These are phyloP conservation scores for Teunomyces cretensis DNA, from an alignment of 805 yeast genomes.

Conservation along the genomic window DNA sequence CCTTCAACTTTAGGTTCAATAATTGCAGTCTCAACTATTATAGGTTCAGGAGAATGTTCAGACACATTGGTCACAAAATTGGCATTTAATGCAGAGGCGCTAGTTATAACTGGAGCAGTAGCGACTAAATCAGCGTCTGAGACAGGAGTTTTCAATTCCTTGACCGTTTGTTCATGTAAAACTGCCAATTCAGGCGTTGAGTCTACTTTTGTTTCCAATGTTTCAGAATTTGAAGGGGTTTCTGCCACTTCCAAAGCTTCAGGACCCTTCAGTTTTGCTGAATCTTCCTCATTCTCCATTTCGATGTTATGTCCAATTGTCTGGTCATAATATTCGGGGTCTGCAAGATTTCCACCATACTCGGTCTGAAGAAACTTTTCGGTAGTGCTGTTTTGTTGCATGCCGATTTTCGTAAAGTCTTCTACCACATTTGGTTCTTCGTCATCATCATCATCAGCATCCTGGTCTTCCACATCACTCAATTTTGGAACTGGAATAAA, in stretches of 20 bases:
- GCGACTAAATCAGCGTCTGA: background rate
- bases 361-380: background rate
- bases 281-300: too few relatives aligned
- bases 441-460: background rate
- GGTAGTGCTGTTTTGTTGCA: background rate
- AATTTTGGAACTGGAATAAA: conserved; percentile 6
- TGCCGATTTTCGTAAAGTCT: background rate
- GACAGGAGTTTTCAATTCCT: background rate
- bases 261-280: too few relatives aligned
- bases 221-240: background rate
- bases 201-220: background rate
- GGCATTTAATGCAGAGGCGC: background rate
- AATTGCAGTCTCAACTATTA: background rate
- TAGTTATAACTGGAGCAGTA: background rate
- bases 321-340: too few relatives aligned
- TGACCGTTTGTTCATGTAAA: background rate
- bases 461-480: background rate
- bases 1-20: background rate
- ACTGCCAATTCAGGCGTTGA: background rate
- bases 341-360: too few relatives aligned
- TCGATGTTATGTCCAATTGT: too few relatives aligned
- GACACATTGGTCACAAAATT: background rate
- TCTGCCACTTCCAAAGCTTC: background rate
- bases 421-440: background rate
- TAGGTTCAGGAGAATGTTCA: background rate